These are phyloP conservation scores for Yamadazyma sp. DNA, from an alignment of 805 yeast genomes.

Conservation along the genomic window DNA sequence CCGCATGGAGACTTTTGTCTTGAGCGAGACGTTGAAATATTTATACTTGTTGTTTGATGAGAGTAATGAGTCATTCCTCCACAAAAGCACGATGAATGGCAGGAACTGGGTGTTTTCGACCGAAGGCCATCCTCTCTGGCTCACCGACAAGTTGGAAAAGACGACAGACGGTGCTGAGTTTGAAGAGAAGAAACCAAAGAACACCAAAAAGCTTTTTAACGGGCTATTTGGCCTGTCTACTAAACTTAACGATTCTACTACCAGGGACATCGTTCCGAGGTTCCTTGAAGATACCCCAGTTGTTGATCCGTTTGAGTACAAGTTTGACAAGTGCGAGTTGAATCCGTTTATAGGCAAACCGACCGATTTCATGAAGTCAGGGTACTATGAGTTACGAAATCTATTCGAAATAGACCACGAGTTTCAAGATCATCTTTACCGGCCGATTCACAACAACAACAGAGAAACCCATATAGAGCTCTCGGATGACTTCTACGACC, in stretches of 20 bases:
- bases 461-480: constrained; percentile 30
- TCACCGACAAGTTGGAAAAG: constrained; percentile 30
- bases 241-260: not conserved
- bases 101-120: constrained; percentile 70
- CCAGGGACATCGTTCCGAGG: constrained; percentile 5
- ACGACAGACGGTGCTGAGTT: constrained; percentile 7
- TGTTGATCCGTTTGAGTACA: constrained; percentile 5
- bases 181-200: not conserved
- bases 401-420: constrained; percentile 47
- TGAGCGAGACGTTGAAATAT: constrained; percentile 86
- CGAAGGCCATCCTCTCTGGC: constrained; percentile 92
- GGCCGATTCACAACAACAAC: constrained; percentile 42
- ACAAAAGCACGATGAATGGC: constrained; percentile 27
- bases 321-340: constrained; percentile 30
- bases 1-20: constrained; percentile 88
- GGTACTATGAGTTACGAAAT: constrained; percentile 33
- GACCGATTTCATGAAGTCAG: constrained; percentile 32
- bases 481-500: constrained; percentile 24
- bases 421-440: constrained; percentile 38
- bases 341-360: constrained; percentile 20
- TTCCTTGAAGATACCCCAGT: not conserved
- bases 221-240: constrained; percentile 3
- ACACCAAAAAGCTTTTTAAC: constrained; percentile 2
- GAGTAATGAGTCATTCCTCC: constrained; percentile 46
- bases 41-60: constrained; percentile 77